Percentiles rank a stretch among this genome's conserved stretches.
Evolutionary conservation across 2,329 filamentous ascomycete genomes (phyloP).

Genomic region (Zasmidium citrigriseum): DNA sequence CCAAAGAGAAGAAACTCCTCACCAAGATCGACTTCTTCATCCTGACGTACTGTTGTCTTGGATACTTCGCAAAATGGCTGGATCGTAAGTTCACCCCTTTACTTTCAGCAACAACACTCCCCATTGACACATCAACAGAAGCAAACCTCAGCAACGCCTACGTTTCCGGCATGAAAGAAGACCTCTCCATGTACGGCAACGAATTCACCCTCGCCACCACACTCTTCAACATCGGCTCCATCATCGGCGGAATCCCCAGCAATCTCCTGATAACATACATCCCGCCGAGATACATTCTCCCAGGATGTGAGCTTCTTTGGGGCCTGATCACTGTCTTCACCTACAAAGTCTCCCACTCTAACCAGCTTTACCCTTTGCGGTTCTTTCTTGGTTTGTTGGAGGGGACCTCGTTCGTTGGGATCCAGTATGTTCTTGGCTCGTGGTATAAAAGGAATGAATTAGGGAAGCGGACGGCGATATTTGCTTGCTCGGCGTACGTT

Average conservation of each 20-base stretch:
- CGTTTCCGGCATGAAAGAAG: slow-evolving; percentile 55
- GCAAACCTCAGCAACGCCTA: slow-evolving; percentile 48
- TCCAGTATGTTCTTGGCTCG: slow-evolving; percentile 54
- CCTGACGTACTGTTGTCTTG: slow-evolving; percentile 18
- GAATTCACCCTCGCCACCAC: slow-evolving; percentile 59
- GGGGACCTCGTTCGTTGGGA: slow-evolving; percentile 54
- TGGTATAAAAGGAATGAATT: slow-evolving; percentile 56
- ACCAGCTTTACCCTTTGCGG: slow-evolving; percentile 49
- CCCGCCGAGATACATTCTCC: slow-evolving; percentile 52
- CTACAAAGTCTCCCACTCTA: slow-evolving; percentile 42
- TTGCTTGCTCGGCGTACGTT: slow-evolving; percentile 51
- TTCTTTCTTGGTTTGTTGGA: slow-evolving; percentile 55
- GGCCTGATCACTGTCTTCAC: slow-evolving; percentile 50
- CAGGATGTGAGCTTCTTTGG: slow-evolving; percentile 51
- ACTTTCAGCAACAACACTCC: neutral
- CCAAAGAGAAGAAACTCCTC: slow-evolving; percentile 17
- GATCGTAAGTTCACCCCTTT: slow-evolving; percentile 9
- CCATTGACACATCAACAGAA: slow-evolving; percentile 14
- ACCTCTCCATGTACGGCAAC: slow-evolving; percentile 54
- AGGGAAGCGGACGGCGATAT: slow-evolving; percentile 55
- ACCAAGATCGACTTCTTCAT: slow-evolving; percentile 25
- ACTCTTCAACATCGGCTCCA: slow-evolving; percentile 61
- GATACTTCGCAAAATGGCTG: slow-evolving; percentile 21
- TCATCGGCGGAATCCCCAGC: slow-evolving; percentile 23
- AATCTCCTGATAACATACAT: slow-evolving; percentile 51